phyloP scores from a whole-genome alignment of 192 early-diverging fungal species.

The Chytriomyces hyalinus region DNA sequence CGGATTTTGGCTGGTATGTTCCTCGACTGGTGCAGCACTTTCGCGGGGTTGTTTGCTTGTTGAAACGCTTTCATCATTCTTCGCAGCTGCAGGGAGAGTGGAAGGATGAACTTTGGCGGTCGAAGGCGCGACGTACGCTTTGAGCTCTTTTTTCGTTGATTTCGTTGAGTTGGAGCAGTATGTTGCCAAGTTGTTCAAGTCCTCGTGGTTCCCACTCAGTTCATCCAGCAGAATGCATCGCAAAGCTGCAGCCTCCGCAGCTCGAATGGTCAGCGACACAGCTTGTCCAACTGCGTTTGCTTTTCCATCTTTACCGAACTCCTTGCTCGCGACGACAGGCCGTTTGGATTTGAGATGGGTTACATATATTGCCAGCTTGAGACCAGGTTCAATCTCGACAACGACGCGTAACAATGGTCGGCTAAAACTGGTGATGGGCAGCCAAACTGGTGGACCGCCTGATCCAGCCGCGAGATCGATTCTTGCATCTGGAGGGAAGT shows the following conservation, averaged over 20 bases:
- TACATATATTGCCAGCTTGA: conserved; percentile 14
- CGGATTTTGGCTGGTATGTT: neutral
- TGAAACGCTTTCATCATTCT: too few relatives aligned
- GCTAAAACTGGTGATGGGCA: conserved; percentile 9
- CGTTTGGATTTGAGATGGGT: conserved; percentile 24
- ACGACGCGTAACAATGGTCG: conserved; percentile 19
- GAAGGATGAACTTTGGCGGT: neutral
- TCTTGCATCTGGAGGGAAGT: conserved; percentile 12
- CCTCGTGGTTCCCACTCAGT: conserved; percentile 22
- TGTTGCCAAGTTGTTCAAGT: neutral
- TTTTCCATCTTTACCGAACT: conserved; percentile 8
- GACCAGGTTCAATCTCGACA: conserved; percentile 12
- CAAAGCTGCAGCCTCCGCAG: conserved; percentile 29
- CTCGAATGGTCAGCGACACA: conserved; percentile 25
- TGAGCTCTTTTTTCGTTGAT: neutral
- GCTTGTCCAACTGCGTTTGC: conserved; percentile 19
- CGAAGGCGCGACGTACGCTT: conserved; percentile 15
- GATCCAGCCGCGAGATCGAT: conserved; percentile 11
- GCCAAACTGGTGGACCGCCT: conserved; percentile 6
- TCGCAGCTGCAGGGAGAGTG: too few relatives aligned
- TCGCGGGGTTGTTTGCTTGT: too few relatives aligned
- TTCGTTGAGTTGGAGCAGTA: neutral
- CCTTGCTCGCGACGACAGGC: conserved; percentile 9
- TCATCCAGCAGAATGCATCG: conserved; percentile 28
- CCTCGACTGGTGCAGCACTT: neutral